phyloP scores from a whole-genome alignment of 2,329 filamentous ascomycete species.

The Aureobasidium mangrovei region DNA sequence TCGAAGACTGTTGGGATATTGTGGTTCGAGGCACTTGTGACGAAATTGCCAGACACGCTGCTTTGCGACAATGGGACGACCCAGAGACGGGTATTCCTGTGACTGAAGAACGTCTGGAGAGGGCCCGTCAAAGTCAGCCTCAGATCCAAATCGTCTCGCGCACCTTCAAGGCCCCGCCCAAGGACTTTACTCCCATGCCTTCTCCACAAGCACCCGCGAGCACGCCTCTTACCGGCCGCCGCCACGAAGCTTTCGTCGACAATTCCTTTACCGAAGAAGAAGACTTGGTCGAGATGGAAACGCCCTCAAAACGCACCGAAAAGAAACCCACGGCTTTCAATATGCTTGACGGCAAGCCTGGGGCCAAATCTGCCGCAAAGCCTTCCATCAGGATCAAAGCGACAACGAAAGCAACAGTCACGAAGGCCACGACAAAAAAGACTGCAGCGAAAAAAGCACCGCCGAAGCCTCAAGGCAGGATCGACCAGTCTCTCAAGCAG shows the following conservation, averaged over 20 bases:
- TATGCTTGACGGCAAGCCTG: constrained; percentile 15
- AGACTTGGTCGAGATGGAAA: constrained; percentile 25
- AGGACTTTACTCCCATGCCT: constrained; percentile 24
- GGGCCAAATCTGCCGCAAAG: constrained; percentile 3
- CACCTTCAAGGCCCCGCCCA: constrained; percentile 15
- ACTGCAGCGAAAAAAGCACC: constrained; percentile 13
- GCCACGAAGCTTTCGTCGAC: constrained; percentile 22
- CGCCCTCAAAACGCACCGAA: constrained; percentile 24
- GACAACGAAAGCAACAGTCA: constrained; percentile 12
- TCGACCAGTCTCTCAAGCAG: constrained; percentile 10
- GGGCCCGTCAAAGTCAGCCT: constrained; percentile 29
- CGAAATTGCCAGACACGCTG: constrained; percentile 67
- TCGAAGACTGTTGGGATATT: constrained; percentile 89
- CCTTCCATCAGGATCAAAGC: constrained; percentile 7
- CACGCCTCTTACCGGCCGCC: constrained; percentile 19
- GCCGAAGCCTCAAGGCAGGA: constrained; percentile 8
- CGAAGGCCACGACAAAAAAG: constrained; percentile 17
- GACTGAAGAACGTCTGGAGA: constrained; percentile 37
- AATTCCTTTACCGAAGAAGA: constrained; percentile 15
- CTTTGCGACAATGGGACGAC: constrained; percentile 52
- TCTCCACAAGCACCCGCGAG: constrained; percentile 20
- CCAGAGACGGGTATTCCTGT: constrained; percentile 36
- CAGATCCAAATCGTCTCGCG: constrained; percentile 25
- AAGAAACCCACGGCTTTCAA: constrained; percentile 14
- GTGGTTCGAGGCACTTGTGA: constrained; percentile 83